Evolutionary conservation across 257 asterid genomes (phyloP), one percentile per base, ranked within the genome.

Genomic region (Solanum pennellii): DNA sequence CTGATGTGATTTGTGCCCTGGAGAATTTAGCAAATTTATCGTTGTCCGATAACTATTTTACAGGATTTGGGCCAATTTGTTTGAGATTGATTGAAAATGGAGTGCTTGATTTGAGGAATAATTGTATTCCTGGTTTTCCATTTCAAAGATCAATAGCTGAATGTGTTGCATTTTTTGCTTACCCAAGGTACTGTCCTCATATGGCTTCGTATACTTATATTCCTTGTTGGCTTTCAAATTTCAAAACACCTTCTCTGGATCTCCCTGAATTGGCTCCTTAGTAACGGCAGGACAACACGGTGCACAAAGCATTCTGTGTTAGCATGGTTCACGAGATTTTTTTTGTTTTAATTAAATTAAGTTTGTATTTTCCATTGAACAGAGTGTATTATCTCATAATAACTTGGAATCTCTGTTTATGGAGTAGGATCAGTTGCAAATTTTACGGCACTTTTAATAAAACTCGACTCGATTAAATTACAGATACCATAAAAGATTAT

Each of bases 101-200:
- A 62, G 92, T 91, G 13, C 90, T 95, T 88, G 96, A 95, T 77
- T 83, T 94, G 93, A 91, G 69, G 90, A 92, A 82, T 44, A 95
- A 95, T 18, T 95, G 98, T 80, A 90, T 95, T 76, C 92, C 91
- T 1, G 97, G 98, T 6, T 45, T 93, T 41, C 93, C 94, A 74
- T 89, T 74, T 42, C 98, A 95, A 87, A 91, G 96, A 88, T 87
- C 98, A 20, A n/a, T 73, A 33, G 39, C 7, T 15, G 96, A 95
- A 56, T 94, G 98, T 49, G 88, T 88, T 9, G 87, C 86, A 29
- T 94, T 94, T 90, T 90, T 92, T 37, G 91, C 92, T 4, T 86
- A 42, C 14, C 93, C 93, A 31, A 90, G 92, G 89, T 88, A 41
- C 29, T 95, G 98, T 87, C 94, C 93, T 1, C 77, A 62, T 73